Percentiles rank a stretch among this genome's conserved stretches.
Evolutionary conservation across 2,329 filamentous ascomycete genomes (phyloP).

Genomic region (Myriosclerotinia scirpicola): DNA sequence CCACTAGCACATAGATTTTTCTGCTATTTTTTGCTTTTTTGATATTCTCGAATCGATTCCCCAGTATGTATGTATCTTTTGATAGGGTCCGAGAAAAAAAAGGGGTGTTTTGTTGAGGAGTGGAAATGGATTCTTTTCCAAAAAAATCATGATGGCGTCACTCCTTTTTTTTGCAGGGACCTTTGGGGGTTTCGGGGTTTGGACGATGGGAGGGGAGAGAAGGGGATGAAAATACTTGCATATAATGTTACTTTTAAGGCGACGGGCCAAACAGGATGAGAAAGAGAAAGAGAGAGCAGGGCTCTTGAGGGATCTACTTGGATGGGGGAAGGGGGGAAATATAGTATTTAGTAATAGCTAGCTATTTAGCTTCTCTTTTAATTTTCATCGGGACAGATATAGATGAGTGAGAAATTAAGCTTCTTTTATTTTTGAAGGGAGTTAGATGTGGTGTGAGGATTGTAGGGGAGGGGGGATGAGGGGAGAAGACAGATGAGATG

Average conservation of each 20-base stretch:
- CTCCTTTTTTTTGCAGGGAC: conserved; percentile 21
- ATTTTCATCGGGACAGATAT: background rate
- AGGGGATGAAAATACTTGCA: background rate
- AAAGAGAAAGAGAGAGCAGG: background rate
- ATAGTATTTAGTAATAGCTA: conserved; percentile 1
- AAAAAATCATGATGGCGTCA: conserved; percentile 25
- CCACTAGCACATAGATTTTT: conserved; percentile 34
- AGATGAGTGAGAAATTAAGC: background rate
- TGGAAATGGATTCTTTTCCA: conserved; percentile 14
- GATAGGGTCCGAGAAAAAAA: conserved; percentile 12
- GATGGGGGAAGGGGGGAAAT: background rate
- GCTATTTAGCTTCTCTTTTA: background rate
- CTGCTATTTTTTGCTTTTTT: conserved; percentile 18
- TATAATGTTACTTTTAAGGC: conserved; percentile 14
- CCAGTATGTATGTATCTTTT: conserved; percentile 12
- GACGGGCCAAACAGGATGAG: background rate
- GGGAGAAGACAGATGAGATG: too few relatives aligned
- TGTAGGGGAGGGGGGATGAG: too few relatives aligned
- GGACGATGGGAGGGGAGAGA: background rate
- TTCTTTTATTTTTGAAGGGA: background rate
- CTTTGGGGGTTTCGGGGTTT: background rate
- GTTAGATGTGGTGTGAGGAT: too few relatives aligned
- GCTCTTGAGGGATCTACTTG: conserved; percentile 1
- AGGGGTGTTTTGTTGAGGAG: conserved; percentile 7
- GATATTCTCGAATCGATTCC: conserved; percentile 6